A percentile compares a stretch with the other conserved stretches of the same genome.
These are phyloP conservation scores for Phoenix roebelenii DNA, from an alignment of 176 grass and related monocot genomes.

Conservation along the genomic window DNA sequence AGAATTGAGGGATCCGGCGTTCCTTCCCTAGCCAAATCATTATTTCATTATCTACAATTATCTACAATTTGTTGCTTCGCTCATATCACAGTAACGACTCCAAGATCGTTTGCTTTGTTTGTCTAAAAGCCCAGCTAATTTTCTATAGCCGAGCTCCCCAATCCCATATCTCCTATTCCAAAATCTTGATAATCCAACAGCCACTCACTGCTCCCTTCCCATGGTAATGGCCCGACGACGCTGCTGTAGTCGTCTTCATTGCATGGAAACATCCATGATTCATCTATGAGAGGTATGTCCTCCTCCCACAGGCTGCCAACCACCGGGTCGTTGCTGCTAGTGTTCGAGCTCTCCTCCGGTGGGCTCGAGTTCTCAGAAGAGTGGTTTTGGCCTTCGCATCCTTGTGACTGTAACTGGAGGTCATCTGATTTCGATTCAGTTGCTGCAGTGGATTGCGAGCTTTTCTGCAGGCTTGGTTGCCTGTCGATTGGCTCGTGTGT, in stretches of 20 bases:
- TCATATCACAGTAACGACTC: no score
- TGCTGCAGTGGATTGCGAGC: constrained; percentile 34
- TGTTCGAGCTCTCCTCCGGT: constrained; percentile 35
- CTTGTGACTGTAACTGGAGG: no score
- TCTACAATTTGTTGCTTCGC: no score
- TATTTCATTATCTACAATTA: no score
- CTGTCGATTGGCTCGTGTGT: constrained; percentile 44
- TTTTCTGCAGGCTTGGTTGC: constrained; percentile 20
- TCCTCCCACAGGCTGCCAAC: constrained; percentile 58
- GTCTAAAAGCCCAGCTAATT: no score
- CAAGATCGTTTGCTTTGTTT: no score
- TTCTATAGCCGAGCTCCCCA: neutral
- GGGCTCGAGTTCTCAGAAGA: constrained; percentile 19
- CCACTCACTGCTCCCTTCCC: constrained; percentile 53
- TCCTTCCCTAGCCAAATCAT: no score
- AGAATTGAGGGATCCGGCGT: no score
- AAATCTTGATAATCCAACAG: constrained; percentile 68
- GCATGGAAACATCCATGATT: constrained; percentile 39
- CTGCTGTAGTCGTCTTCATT: constrained; percentile 7
- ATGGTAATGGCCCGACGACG: neutral
- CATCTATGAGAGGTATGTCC: constrained; percentile 37
- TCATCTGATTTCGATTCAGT: constrained; percentile 36
- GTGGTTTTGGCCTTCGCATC: neutral
- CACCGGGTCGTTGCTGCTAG: constrained; percentile 30
- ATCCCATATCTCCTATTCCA: constrained; percentile 28